Percentiles rank a stretch among this genome's conserved stretches.
Evolutionary conservation across 805 yeast genomes (phyloP).

Genomic region (Saturnispora halmiae): DNA sequence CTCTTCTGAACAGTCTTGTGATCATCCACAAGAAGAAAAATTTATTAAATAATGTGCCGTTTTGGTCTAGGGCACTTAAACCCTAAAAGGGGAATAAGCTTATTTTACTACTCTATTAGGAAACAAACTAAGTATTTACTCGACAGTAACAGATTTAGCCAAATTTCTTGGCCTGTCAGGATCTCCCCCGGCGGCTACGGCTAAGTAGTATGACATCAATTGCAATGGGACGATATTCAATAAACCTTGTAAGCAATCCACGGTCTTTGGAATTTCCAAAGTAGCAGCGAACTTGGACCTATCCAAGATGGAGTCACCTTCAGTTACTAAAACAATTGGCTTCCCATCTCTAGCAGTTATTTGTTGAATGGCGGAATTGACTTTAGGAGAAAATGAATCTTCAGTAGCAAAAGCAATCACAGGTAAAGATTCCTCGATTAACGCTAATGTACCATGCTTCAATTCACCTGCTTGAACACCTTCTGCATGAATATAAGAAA

Average conservation of each 20-base stretch:
- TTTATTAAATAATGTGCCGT: neutral
- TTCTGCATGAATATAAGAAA: slow-evolving; percentile 97
- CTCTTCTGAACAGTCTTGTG: slow-evolving; percentile 1
- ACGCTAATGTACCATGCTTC: slow-evolving; percentile 95
- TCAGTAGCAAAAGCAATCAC: slow-evolving; percentile 93
- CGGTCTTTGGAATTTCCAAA: slow-evolving; percentile 88
- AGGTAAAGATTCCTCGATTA: slow-evolving; percentile 90
- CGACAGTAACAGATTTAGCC: slow-evolving; percentile 98
- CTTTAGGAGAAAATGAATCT: slow-evolving; percentile 93
- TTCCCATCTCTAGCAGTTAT: slow-evolving; percentile 96
- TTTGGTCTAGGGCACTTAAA: neutral
- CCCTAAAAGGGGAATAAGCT: neutral
- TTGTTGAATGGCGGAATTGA: slow-evolving; percentile 90
- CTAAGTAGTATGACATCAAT: slow-evolving; percentile 93
- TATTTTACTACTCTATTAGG: no score
- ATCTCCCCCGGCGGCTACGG: slow-evolving; percentile 88
- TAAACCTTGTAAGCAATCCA: slow-evolving; percentile 95
- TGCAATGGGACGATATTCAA: slow-evolving; percentile 91
- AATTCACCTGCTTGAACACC: slow-evolving; percentile 99
- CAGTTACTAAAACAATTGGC: slow-evolving; percentile 87
- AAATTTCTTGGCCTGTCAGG: slow-evolving; percentile 98
- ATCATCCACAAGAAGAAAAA: neutral
- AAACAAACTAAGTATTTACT: slow-evolving; percentile 45
- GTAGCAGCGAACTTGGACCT: slow-evolving; percentile 53
- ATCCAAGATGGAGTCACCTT: slow-evolving; percentile 58